Evolutionary conservation across 805 yeast genomes (phyloP).

Genomic region (Starmerella apicola): DNA sequence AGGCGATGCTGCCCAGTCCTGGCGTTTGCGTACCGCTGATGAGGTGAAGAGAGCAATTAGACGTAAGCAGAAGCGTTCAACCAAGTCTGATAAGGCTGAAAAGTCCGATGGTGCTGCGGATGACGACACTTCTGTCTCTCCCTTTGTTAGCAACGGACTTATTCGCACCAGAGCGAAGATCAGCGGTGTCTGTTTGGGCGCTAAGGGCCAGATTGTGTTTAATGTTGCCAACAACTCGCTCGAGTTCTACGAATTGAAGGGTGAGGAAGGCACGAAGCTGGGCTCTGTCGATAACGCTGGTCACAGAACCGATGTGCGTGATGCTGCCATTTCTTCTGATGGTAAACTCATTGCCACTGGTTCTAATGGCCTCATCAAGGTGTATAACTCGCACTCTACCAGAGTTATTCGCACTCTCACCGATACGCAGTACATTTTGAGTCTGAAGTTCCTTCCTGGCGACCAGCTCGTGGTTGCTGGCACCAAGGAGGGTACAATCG

Average conservation of each 20-base stretch:
- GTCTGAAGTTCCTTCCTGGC: conserved; percentile 78
- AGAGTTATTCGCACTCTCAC: conserved; percentile 78
- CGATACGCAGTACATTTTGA: conserved; percentile 67
- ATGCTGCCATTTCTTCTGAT: conserved; percentile 72
- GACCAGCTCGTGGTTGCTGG: conserved; percentile 79
- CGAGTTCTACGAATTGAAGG: conserved; percentile 46
- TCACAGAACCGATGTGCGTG: conserved; percentile 79
- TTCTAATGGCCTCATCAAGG: conserved; percentile 74
- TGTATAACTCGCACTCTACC: conserved; percentile 69
- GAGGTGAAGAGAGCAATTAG: conserved; percentile 69
- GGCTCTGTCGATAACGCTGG: conserved; percentile 65
- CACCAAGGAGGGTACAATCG: conserved; percentile 74
- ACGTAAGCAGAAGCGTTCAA: conserved; percentile 68
- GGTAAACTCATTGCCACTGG: conserved; percentile 74
- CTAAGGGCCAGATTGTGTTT: conserved; percentile 47
- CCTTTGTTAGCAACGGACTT: conserved; percentile 56
- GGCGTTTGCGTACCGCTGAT: conserved; percentile 59
- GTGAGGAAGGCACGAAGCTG: conserved; percentile 22
- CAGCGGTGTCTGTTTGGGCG: conserved; percentile 27
- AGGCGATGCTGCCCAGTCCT: conserved; percentile 69
- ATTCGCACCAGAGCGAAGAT: conserved; percentile 36
- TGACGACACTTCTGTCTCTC: conserved; percentile 25
- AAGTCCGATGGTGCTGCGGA: too few relatives aligned
- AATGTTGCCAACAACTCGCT: conserved; percentile 64
- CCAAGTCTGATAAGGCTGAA: conserved; percentile 41